Conservation (phyloP, 768 basidiomycete species). For the Rhodotorula paludigena region DNA sequence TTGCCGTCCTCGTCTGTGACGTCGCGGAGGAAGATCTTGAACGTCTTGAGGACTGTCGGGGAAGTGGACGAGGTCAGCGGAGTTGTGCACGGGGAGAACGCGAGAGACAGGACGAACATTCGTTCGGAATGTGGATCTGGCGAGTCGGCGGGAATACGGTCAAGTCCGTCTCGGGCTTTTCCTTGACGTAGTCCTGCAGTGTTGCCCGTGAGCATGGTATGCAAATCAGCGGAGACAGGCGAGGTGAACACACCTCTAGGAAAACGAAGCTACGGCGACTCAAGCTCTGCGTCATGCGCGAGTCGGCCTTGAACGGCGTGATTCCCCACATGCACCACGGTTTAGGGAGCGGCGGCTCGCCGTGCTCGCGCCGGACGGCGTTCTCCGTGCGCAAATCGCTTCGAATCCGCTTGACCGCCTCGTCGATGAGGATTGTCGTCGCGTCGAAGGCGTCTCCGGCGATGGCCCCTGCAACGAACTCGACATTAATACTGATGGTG, state of each 20-base stretch:
- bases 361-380: neutral
- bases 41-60: slow-evolving; percentile 9
- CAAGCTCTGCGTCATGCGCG: slow-evolving; percentile 13
- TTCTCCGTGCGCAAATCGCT: slow-evolving; percentile 3
- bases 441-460: slow-evolving; percentile 25
- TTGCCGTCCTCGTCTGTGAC: slow-evolving; percentile 16
- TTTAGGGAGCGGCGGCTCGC: neutral
- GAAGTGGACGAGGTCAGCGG: neutral
- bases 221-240: neutral
- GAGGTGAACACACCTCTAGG: slow-evolving; percentile 5
- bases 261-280: slow-evolving; percentile 1
- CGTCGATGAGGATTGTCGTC: slow-evolving; percentile 15
- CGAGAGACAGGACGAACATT: neutral
- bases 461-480: neutral
- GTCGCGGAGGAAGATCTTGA: slow-evolving; percentile 16
- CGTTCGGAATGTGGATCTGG: slow-evolving; percentile 17
- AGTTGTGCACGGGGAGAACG: no score
- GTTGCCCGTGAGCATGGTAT: no score
- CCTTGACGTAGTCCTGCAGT: neutral
- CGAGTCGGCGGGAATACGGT: slow-evolving; percentile 13
- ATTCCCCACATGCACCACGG: slow-evolving; percentile 16
- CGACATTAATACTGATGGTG: no score
- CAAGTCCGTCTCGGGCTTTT: slow-evolving; percentile 3
- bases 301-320: slow-evolving; percentile 18
- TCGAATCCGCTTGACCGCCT: slow-evolving; percentile 10